phyloP scores from a whole-genome alignment of 83 land plant genomes.

The Thuja plicata region DNA sequence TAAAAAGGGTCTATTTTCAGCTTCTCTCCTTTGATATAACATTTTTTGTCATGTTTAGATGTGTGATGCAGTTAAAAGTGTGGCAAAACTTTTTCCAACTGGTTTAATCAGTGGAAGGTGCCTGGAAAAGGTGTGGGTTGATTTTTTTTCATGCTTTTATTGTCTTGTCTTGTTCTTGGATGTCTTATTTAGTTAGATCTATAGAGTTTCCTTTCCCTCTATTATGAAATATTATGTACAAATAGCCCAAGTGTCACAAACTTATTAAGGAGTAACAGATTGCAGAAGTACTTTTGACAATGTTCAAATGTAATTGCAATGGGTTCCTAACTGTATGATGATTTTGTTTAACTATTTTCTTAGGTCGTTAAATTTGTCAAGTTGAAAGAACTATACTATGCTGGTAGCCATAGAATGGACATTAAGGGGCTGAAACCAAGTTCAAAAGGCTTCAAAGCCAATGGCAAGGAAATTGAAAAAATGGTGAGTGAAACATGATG shows the following conservation, averaged over 20 bases:
- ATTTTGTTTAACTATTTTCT: neutral
- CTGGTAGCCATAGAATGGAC: constrained; percentile 92
- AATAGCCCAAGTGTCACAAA: too few species aligned
- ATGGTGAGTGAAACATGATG: constrained; percentile 32
- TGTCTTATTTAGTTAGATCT: neutral
- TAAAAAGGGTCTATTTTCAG: neutral
- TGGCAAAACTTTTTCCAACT: constrained; percentile 77
- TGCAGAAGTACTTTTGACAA: too few species aligned
- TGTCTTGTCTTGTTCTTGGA: neutral
- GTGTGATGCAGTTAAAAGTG: constrained; percentile 67
- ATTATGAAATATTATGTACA: neutral
- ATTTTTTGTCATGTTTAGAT: constrained; percentile 40
- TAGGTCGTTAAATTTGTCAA: constrained; percentile 72
- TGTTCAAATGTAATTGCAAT: neutral
- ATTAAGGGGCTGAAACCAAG: constrained; percentile 59
- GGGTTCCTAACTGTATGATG: too few species aligned
- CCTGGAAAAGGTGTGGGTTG: constrained; percentile 67
- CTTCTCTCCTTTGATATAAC: constrained; percentile 3
- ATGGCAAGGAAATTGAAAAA: constrained; percentile 37
- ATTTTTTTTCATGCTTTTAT: neutral
- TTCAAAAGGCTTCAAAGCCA: constrained; percentile 22
- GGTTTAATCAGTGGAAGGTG: constrained; percentile 91
- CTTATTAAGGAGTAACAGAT: neutral
- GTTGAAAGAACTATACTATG: constrained; percentile 68
- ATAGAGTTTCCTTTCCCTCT: neutral